Evolutionary conservation across 2,329 filamentous ascomycete genomes (phyloP), one percentile per base, ranked within the genome.

Genomic region (Leptographium flavum): DNA sequence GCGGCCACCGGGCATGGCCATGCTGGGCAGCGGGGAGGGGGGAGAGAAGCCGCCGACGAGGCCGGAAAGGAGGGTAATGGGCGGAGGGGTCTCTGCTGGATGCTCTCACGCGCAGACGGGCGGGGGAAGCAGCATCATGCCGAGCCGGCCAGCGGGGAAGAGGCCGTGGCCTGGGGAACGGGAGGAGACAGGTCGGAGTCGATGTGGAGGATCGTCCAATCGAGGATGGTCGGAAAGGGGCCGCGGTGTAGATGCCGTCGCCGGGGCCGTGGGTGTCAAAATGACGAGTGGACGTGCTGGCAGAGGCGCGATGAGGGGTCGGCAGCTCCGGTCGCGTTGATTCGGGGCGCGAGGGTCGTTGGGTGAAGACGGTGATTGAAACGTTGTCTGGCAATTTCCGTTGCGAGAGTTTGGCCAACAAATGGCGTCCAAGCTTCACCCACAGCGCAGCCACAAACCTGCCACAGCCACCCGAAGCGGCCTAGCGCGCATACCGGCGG

Each of bases 1-100:
- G 49, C 62, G 62, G 52, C 59, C 55, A 47, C 54, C 59, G 45
- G 48, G 54, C 54, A 49, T 58, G 50, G 55, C 56, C 59, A 57
- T 62, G 48, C 47, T 42, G 45, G 41, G 42, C 17, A 40, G 28
- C 42, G 19, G 4, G 23, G 35, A 5, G 17, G 31, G 30, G 21
- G 14, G 10, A 8, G 19, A 4, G 41, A 3, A 14, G 21, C 22
- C 9, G 37, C 25, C 5, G 37, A 14, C 19, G 35, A 22, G 14
- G 17, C 10, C n/a, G n/a, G 37, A 25, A 6, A 9, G 14, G 27
- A 23, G 37, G 37, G 37, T 9, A 10, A 13, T 8, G 22, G 19
- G 36, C n/a, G n/a, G n/a, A n/a, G n/a, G n/a, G n/a, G n/a, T n/a
- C n/a, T n/a, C n/a, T n/a, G n/a, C n/a, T 39, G 25, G 22, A 15